These are phyloP conservation scores for Populus ilicifolia DNA, from an alignment of 345 rosid species.

Conservation along the genomic window DNA sequence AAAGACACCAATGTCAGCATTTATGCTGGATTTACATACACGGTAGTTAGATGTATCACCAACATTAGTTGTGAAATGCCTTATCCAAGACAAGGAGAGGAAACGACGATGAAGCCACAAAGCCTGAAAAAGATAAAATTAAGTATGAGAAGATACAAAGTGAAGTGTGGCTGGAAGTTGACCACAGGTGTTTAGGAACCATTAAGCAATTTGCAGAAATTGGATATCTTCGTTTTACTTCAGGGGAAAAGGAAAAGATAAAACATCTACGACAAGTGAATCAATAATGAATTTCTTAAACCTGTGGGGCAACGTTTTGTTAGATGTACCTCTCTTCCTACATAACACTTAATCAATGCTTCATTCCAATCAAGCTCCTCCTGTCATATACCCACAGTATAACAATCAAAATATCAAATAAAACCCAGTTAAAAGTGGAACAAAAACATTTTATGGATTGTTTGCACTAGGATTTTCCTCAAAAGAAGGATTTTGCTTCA, in stretches of 20 bases:
- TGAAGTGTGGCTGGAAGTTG: background rate
- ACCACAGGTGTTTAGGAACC: background rate
- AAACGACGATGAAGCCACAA: slow-evolving; percentile 84
- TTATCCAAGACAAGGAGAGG: slow-evolving; percentile 55
- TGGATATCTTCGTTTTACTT: background rate
- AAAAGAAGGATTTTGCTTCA: too few species aligned
- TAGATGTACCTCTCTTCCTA: slow-evolving; percentile 76
- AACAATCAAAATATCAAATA: background rate
- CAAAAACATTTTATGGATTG: background rate
- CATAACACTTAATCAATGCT: slow-evolving; percentile 54
- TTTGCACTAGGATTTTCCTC: background rate
- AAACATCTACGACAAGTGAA: background rate
- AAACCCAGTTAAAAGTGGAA: background rate
- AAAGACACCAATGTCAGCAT: slow-evolving; percentile 28
- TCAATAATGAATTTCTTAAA: background rate
- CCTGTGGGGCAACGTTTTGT: background rate
- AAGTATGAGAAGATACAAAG: background rate
- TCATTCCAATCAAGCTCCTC: slow-evolving; percentile 85
- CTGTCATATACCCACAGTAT: slow-evolving; percentile 35
- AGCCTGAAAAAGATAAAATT: slow-evolving; percentile 42
- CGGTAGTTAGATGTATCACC: slow-evolving; percentile 13
- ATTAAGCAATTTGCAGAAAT: background rate
- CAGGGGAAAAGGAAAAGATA: background rate
- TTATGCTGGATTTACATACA: slow-evolving; percentile 19
- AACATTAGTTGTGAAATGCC: slow-evolving; percentile 29